phyloP scores from a whole-genome alignment of 1,284 basidiomycete genomes.

The Boletus semigastroideus region DNA sequence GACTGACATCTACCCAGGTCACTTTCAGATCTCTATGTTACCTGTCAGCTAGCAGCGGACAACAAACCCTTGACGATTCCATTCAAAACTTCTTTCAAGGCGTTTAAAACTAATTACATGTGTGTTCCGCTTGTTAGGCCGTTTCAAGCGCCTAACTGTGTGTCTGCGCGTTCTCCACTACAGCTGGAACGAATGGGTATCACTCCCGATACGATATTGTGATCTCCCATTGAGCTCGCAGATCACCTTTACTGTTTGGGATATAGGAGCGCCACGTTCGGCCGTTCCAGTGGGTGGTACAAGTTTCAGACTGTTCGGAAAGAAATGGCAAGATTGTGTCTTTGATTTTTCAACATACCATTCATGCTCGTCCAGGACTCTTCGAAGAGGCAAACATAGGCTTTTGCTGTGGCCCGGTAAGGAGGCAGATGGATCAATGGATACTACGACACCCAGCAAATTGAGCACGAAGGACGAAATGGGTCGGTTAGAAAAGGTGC shows the following conservation, averaged over 20 bases:
- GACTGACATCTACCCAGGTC: constrained; percentile 43
- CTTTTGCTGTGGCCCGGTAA: constrained; percentile 80
- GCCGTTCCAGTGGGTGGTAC: constrained; percentile 85
- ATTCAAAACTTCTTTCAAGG: constrained; percentile 89
- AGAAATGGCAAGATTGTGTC: constrained; percentile 68
- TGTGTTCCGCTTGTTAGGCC: constrained; percentile 36
- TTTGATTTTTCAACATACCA: not conserved
- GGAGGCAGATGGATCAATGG: constrained; percentile 82
- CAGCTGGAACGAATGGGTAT: constrained; percentile 96
- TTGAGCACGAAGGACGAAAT: constrained; percentile 81
- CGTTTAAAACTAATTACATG: constrained; percentile 84
- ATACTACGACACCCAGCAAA: constrained; percentile 87
- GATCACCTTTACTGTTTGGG: constrained; percentile 93
- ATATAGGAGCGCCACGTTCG: constrained; percentile 78
- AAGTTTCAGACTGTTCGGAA: constrained; percentile 87
- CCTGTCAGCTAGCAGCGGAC: constrained; percentile 87
- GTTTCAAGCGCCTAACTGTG: not conserved
- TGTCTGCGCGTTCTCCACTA: not conserved
- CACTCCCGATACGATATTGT: constrained; percentile 87
- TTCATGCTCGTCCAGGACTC: constrained; percentile 57
- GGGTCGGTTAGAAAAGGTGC: constrained; percentile 89
- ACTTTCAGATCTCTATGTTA: constrained; percentile 89
- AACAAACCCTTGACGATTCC: constrained; percentile 92
- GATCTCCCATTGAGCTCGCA: constrained; percentile 88
- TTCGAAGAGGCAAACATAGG: constrained; percentile 90